A percentile compares a stretch with the other conserved stretches of the same genome.
Evolutionary conservation across 345 rosid genomes (phyloP).

Genomic region (Lepidium aucheri): DNA sequence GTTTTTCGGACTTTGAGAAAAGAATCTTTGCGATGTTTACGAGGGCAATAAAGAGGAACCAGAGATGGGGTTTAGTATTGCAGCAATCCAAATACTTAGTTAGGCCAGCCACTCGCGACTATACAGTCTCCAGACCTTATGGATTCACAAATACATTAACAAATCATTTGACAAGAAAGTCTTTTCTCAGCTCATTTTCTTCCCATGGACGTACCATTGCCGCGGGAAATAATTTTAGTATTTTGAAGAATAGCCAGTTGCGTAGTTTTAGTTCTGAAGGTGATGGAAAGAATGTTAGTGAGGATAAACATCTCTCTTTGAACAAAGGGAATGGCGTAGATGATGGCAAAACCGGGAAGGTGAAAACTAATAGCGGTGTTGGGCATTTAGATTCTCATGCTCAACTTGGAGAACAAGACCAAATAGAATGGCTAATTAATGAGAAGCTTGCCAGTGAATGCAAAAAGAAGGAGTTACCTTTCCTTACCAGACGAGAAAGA

Average conservation of each 20-base stretch:
- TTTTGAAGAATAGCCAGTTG: constrained; percentile 32
- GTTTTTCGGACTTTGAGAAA: constrained; percentile 17
- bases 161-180: constrained; percentile 28
- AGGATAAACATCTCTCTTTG: constrained; percentile 46
- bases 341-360: constrained; percentile 35
- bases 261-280: constrained; percentile 73
- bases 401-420: constrained; percentile 83
- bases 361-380: constrained; percentile 24
- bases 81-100: constrained; percentile 37
- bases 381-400: constrained; percentile 54
- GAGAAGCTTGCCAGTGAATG: constrained; percentile 68
- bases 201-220: constrained; percentile 12
- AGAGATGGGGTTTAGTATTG: constrained; percentile 49
- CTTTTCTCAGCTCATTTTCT: constrained; percentile 27
- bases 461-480: constrained; percentile 75
- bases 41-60: constrained; percentile 53
- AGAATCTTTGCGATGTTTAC: constrained; percentile 52
- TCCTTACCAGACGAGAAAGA: constrained; percentile 59
- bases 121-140: constrained; percentile 28
- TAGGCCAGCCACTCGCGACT: constrained; percentile 32
- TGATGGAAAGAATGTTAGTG: constrained; percentile 77
- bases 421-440: constrained; percentile 82
- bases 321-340: constrained; percentile 38
- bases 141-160: constrained; percentile 17
- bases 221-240: constrained; percentile 12